Evolutionary conservation across 257 asterid genomes (phyloP), one percentile per base, ranked within the genome.

Genomic region (Capsicum pubescens): DNA sequence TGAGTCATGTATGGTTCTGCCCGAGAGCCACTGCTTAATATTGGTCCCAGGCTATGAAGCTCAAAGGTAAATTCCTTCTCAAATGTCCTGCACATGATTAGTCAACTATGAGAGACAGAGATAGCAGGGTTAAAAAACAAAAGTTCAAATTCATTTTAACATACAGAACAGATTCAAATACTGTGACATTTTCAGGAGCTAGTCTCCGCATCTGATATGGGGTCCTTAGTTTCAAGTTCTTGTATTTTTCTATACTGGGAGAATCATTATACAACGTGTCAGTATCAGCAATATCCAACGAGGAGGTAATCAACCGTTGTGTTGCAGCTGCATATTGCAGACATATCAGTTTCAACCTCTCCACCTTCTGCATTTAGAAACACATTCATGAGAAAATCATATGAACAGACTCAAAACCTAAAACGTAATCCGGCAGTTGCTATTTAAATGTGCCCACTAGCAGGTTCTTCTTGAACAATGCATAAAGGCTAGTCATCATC

Each of bases 1-100:
- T 97, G 99, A 86, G 99, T 95, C 85, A 97, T 80, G 89, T 95
- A 93, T 3, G 99, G 98, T 87, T 97, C 98, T 79, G 97, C 98
- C 42, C 90, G 89, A 21, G 98, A 95, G 82, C 98, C 89, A 87
- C 92, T 92, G 93, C 98, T 97, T 88, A 97, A 64, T 74, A 97
- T 92, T 6, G 99, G 99, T 61, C 98, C 99, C 83, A 93, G 87
- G 84, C 95, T 97, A 87, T 85, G 91, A 83, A 94, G 97, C 90
- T 94, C 98, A 67, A 84, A 84, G 0, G 92, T 70, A 83, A 97
- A 97, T 82, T 92, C 97, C 85, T 90, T 91, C 90, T 97, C 98
- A 79, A 97, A 95, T 84, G 95, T 93, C 92, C 98, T 97, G 93
- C 88, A 91, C 11, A 84, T 77, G 72, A 83, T 80, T 55, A 44